Base-by-base conservation (phyloP, 2,329 filamentous ascomycete genomes). In the Triangularia setosa region DNA sequence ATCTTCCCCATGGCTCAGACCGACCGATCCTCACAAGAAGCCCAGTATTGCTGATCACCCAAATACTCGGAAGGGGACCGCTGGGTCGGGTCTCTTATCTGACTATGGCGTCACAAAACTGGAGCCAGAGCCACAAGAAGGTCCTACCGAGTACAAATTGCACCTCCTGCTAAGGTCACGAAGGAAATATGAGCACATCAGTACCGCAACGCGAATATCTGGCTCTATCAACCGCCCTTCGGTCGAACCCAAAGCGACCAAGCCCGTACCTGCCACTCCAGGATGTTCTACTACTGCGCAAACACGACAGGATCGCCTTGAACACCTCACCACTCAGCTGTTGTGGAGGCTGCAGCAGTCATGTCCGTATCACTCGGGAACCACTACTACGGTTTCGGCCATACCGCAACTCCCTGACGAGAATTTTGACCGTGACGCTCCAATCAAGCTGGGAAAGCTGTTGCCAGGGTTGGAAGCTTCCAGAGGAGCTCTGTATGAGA, bases 281-380 rank as follows among this genome's bases (percentile, higher is more conserved):
- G 69, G 66, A 1, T 64, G 69, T 2, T 65, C 71, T 3, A 71
- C 64, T 3, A 69, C 72, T 16, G 87, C 79, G 55, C 89, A 93
- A 72, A 88, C 88, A 27, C 88, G 92, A 24, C 92, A 97, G 75
- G 87, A 93, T 70, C 86, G 95, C 55, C 82, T 98, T 16, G 90
- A 97, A 73, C 92, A 97, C 72, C 79, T 99, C 67, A 99, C 94
- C 0, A 99, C 95, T 0, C 95, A 99, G 76, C 82, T 99, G 24
- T 80, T 99, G 6, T 99, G 95, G 95, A 86, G 95, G 58, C 78
- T 99, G 64, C 93, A 98, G 74, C 95, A 99, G 75, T 97, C 94
- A 1, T 96, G 92, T 8, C 92, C 93, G 0, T 92, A 96, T 75
- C 93, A 97, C 77, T 87, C 91, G 1, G 91, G 91, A 7, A 90